Percentiles rank a stretch among this genome's conserved stretches.
These are phyloP conservation scores for Quercus cerris DNA, from an alignment of 306 rosid genomes.

Conservation along the genomic window DNA sequence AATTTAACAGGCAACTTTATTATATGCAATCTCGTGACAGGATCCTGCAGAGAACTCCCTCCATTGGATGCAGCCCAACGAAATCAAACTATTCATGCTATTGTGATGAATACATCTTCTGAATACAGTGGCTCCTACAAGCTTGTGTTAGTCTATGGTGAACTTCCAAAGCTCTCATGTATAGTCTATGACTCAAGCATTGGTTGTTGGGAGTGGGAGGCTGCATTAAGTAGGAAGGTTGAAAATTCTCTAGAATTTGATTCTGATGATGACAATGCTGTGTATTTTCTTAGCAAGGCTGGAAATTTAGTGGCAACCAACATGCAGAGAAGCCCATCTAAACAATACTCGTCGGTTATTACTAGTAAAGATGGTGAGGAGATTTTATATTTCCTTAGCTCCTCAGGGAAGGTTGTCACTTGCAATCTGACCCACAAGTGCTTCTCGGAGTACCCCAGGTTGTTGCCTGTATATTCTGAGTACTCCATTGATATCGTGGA, in stretches of 20 bases:
- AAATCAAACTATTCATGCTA: constrained; percentile 60
- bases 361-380: constrained; percentile 56
- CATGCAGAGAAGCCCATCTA: constrained; percentile 92
- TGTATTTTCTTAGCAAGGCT: constrained; percentile 80
- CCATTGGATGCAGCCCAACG: constrained; percentile 36
- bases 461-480: constrained; percentile 75
- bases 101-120: constrained; percentile 60
- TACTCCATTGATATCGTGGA: constrained; percentile 86
- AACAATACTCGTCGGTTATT: constrained; percentile 82
- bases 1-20: constrained; percentile 45
- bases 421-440: constrained; percentile 60
- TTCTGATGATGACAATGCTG: constrained; percentile 62
- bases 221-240: constrained; percentile 36
- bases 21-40: constrained; percentile 69
- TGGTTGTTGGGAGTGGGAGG: constrained; percentile 70
- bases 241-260: constrained; percentile 45
- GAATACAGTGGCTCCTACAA: constrained; percentile 36
- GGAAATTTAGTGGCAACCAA: constrained; percentile 85
- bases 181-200: constrained; percentile 48
- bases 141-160: constrained; percentile 74
- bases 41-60: constrained; percentile 58
- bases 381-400: constrained; percentile 64
- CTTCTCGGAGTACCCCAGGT: constrained; percentile 75
- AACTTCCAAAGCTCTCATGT: constrained; percentile 57
- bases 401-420: constrained; percentile 66